Base-by-base conservation (phyloP, 768 basidiomycete genomes). In the Candolleomyces aberdarensis region DNA sequence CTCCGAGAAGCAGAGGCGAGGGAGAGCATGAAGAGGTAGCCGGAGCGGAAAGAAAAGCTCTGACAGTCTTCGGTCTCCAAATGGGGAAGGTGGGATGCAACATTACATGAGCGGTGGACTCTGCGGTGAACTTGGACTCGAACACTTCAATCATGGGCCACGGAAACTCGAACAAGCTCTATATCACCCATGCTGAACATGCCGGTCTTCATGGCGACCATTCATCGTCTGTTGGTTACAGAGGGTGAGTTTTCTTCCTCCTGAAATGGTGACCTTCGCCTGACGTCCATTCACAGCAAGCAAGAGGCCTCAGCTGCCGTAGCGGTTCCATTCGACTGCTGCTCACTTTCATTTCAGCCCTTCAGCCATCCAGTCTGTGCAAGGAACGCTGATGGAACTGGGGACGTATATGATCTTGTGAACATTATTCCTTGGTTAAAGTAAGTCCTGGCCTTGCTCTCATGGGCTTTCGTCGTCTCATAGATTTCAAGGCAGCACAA, bases 371-470 rank as follows among this genome's bases (percentile, higher is more conserved):
- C 96, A 1, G 95, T 97, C 13, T 92, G 90, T 68, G 89, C 92
- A 2, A 82, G 90, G 36, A 94, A 95, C 66, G 71, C 81, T 17
- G 92, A 96, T 69, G 87, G 92, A 58, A 90, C 87, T 6, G 89
- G 93, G 15, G 69, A 68, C 31, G 94, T 96, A 8, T 96, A 94
- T 70, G 95, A 96, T 65, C 76, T 97, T 46, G 82, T 94, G 56
- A 96, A 94, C 71, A 96, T 96, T 67, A 89, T 97, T 51, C 93
- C 94, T 32, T 97, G 94, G 89, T 82, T 98, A 50, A 94, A 96
- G 95, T 88, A 69, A 65, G 86, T 78, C 36, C 39, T 13, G 32
- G 26, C 50, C 58, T 58, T 51, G 20, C 55, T 32, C 10, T 57
- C 39, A 52, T n/a, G 32, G 20, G 58, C 17, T 59, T 13, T 59